Percentiles rank a stretch among this genome's conserved stretches.
phyloP scores from a whole-genome alignment of 129 eudicot species.

The Dittrichia graveolens region DNA sequence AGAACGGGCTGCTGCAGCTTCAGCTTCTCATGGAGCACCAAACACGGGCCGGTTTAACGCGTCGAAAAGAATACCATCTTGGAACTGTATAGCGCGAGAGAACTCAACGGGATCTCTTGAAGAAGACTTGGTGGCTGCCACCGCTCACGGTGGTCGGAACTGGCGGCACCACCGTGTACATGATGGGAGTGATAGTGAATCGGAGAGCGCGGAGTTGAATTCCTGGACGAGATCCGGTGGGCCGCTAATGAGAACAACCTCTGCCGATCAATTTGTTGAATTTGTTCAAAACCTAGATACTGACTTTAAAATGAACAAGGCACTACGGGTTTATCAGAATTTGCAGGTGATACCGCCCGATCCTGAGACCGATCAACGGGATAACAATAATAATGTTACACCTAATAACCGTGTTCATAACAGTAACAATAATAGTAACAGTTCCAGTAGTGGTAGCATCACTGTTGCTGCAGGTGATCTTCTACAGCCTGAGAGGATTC shows the following conservation, averaged over 20 bases:
- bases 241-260: constrained; percentile 90
- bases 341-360: constrained; percentile 60
- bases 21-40: constrained; percentile 59
- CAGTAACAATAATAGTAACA: constrained; percentile 13
- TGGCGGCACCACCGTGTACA: constrained; percentile 53
- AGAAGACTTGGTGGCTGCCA: constrained; percentile 60
- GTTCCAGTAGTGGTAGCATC: constrained; percentile 47
- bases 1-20: constrained; percentile 84
- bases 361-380: constrained; percentile 46
- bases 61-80: constrained; percentile 85
- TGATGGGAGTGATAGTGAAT: constrained; percentile 83
- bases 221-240: constrained; percentile 96
- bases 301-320: constrained; percentile 49
- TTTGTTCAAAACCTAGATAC: constrained; percentile 67
- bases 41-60: constrained; percentile 63
- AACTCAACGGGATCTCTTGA: constrained; percentile 93
- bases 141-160: constrained; percentile 52
- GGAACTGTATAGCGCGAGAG: constrained; percentile 94
- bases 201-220: constrained; percentile 56
- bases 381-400: background rate
- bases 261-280: constrained; percentile 70
- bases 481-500: constrained; percentile 71
- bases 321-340: constrained; percentile 42
- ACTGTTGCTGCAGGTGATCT: constrained; percentile 81
- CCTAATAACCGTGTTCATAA: constrained; percentile 20